A percentile compares a stretch with the other conserved stretches of the same genome.
Evolutionary conservation across 192 early-diverging fungal species (phyloP).

Genomic region (Coemansia sp.): DNA sequence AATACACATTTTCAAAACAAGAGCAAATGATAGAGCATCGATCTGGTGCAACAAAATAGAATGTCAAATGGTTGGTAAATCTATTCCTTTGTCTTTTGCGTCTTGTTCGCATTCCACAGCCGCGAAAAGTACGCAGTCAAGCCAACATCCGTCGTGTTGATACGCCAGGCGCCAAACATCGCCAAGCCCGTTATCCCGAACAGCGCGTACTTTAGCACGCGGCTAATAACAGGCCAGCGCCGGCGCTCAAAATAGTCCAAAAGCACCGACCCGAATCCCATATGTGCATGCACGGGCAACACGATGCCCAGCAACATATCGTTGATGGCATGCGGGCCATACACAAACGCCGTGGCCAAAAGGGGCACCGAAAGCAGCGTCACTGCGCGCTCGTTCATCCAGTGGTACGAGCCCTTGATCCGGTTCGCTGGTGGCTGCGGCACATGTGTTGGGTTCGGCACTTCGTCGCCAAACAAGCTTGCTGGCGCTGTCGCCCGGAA

Average conservation of each 20-base stretch:
- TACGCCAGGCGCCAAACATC: slow-evolving; percentile 84
- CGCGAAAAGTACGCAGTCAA: slow-evolving; percentile 84
- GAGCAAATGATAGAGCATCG: no score
- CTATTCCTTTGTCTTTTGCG: slow-evolving; percentile 7
- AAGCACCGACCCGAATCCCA: slow-evolving; percentile 74
- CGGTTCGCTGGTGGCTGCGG: slow-evolving; percentile 58
- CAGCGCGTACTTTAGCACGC: slow-evolving; percentile 64
- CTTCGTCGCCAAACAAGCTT: slow-evolving; percentile 46
- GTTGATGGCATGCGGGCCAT: slow-evolving; percentile 83
- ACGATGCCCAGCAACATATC: slow-evolving; percentile 89
- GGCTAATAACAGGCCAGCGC: slow-evolving; percentile 61
- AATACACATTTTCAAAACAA: no score
- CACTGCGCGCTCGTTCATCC: slow-evolving; percentile 91
- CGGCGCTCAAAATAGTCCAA: slow-evolving; percentile 84
- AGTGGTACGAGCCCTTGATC: slow-evolving; percentile 91
- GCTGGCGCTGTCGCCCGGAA: slow-evolving; percentile 31
- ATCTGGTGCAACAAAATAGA: no score
- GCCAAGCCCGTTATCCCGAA: slow-evolving; percentile 68
- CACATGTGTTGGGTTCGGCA: slow-evolving; percentile 50
- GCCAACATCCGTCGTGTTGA: slow-evolving; percentile 96
- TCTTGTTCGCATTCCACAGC: slow-evolving; percentile 73
- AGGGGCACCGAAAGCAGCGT: slow-evolving; percentile 74
- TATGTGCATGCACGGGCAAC: slow-evolving; percentile 86
- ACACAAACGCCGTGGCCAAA: slow-evolving; percentile 69
- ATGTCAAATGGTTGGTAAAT: no score